Conservation (phyloP, 2,329 filamentous ascomycete species). For the Paraconiothyrium brasiliense region DNA sequence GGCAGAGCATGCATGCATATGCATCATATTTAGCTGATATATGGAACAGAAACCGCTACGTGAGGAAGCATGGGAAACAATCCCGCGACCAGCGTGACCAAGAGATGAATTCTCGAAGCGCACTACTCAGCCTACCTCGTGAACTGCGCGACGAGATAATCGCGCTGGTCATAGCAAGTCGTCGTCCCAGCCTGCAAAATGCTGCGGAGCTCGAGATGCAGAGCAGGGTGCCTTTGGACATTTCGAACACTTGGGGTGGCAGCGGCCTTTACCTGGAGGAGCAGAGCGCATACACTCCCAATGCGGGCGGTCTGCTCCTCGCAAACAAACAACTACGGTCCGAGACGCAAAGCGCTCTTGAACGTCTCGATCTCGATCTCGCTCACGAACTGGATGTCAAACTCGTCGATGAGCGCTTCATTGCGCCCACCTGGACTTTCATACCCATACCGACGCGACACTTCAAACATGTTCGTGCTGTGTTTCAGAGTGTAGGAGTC, state of each 20-base stretch:
- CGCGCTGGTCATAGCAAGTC: not conserved
- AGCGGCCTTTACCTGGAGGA: not conserved
- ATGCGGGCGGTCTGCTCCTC: conserved; percentile 3
- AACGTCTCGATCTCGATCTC: not conserved
- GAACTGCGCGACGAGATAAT: conserved; percentile 16
- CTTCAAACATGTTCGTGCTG: conserved; percentile 1
- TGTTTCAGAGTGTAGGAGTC: conserved; percentile 12
- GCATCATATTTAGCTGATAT: too few species aligned
- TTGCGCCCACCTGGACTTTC: conserved; percentile 11
- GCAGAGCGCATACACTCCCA: not conserved
- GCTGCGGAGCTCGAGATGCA: conserved; percentile 4
- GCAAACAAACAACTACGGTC: conserved; percentile 11
- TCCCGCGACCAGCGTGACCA: not conserved
- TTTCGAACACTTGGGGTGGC: not conserved
- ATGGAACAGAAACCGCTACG: too few species aligned
- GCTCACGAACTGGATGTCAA: conserved; percentile 15
- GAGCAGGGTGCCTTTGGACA: not conserved
- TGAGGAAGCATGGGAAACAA: too few species aligned
- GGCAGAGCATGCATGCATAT: too few species aligned
- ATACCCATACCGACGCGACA: not conserved
- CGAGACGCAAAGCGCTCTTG: not conserved
- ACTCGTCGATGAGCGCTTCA: conserved; percentile 13
- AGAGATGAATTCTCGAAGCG: not conserved
- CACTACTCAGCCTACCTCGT: conserved; percentile 9
- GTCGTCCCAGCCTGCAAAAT: not conserved